Conservation (phyloP, 805 yeast species). For the Yamadazyma insecticola region DNA sequence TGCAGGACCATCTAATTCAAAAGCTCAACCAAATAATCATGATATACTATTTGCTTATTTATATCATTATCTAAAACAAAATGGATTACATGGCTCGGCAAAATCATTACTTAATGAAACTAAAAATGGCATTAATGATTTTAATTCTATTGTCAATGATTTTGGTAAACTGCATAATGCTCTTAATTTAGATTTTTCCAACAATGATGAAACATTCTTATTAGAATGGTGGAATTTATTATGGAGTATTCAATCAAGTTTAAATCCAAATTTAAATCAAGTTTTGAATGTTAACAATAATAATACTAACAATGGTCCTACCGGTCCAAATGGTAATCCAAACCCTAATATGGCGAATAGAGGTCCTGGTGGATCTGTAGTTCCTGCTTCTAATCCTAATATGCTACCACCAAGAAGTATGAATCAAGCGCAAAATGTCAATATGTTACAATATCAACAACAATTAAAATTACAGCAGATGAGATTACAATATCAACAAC, state of each 20-base stretch:
- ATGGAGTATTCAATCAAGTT: conserved; percentile 45
- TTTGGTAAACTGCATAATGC: conserved; percentile 16
- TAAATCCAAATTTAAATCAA: conserved; percentile 29
- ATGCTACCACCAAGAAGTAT: conserved; percentile 10
- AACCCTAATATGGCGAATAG: conserved; percentile 2
- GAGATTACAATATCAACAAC: conserved; percentile 19
- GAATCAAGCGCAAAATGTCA: conserved; percentile 11
- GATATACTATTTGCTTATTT: conserved; percentile 50
- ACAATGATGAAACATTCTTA: conserved; percentile 41
- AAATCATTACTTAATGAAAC: conserved; percentile 31
- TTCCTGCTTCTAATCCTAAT: neutral
- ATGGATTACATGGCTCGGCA: conserved; percentile 48
- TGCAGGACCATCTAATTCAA: too few species aligned
- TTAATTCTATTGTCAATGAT: conserved; percentile 8
- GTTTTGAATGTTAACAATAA: neutral
- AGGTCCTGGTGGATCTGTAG: neutral
- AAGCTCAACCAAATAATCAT: conserved; percentile 17
- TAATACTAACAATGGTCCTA: neutral
- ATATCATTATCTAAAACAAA: conserved; percentile 45
- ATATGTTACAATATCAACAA: conserved; percentile 17
- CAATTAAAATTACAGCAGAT: conserved; percentile 21
- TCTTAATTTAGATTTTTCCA: conserved; percentile 27
- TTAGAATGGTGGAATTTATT: conserved; percentile 56
- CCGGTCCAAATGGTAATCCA: neutral
- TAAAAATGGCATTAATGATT: conserved; percentile 6